Evolutionary conservation across 805 yeast species (phyloP).

Genomic region (Blastobotrys attinorum): DNA sequence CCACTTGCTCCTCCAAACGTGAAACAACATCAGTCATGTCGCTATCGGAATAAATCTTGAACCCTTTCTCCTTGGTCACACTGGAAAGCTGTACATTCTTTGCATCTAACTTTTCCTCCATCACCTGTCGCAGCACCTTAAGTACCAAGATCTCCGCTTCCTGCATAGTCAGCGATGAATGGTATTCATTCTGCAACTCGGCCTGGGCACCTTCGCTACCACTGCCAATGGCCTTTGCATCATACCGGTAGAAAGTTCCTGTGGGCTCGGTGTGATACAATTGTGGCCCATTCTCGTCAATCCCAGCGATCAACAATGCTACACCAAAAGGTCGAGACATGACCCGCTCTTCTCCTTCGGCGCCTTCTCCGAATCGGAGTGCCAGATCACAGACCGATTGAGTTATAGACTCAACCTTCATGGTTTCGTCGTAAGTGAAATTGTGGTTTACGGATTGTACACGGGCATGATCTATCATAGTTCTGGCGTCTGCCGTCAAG

Average conservation of each 20-base stretch:
- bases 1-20: slow-evolving; percentile 48
- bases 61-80: slow-evolving; percentile 81
- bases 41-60: slow-evolving; percentile 73
- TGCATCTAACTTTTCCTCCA: slow-evolving; percentile 97
- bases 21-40: slow-evolving; percentile 78
- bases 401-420: slow-evolving; percentile 86
- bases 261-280: slow-evolving; percentile 97
- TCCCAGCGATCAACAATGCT: slow-evolving; percentile 90
- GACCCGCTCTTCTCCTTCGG: slow-evolving; percentile 86
- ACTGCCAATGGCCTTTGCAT: slow-evolving; percentile 98
- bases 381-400: slow-evolving; percentile 97
- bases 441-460: slow-evolving; percentile 76
- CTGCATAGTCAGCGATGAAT: slow-evolving; percentile 71
- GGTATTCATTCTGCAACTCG: slow-evolving; percentile 94
- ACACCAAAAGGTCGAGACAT: slow-evolving; percentile 99
- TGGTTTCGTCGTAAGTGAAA: slow-evolving; percentile 84
- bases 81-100: slow-evolving; percentile 92
- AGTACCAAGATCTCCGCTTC: slow-evolving; percentile 90
- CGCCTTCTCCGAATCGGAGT: slow-evolving; percentile 93
- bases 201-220: slow-evolving; percentile 99
- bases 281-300: slow-evolving; percentile 94
- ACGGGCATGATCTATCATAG: slow-evolving; percentile 98
- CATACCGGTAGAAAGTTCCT: slow-evolving; percentile 95
- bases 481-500: slow-evolving; percentile 95
- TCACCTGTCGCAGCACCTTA: slow-evolving; percentile 90